These are phyloP conservation scores for Pterula multifida DNA, from an alignment of 1,284 basidiomycete species.

Conservation along the genomic window DNA sequence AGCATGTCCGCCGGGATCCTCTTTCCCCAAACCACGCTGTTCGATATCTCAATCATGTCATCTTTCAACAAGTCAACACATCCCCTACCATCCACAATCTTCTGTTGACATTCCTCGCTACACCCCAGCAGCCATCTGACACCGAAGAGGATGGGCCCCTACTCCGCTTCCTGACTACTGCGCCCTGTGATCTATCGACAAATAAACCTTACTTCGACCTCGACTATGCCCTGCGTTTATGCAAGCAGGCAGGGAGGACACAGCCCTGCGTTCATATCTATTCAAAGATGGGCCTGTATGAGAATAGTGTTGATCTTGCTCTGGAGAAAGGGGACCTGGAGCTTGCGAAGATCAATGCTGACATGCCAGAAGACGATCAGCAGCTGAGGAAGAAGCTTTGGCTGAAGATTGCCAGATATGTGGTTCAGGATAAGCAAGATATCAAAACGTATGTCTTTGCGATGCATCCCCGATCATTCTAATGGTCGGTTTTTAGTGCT, in stretches of 20 bases:
- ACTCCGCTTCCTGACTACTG: slow-evolving; percentile 76
- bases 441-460: slow-evolving; percentile 76
- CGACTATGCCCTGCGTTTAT: slow-evolving; percentile 90
- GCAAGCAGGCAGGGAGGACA: slow-evolving; percentile 71
- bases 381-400: slow-evolving; percentile 88
- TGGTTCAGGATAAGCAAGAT: slow-evolving; percentile 94
- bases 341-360: slow-evolving; percentile 86
- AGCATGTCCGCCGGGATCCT: slow-evolving; percentile 57
- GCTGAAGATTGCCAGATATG: slow-evolving; percentile 95
- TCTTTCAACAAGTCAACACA: slow-evolving; percentile 71
- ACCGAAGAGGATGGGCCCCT: slow-evolving; percentile 68
- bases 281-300: slow-evolving; percentile 94
- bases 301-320: slow-evolving; percentile 93
- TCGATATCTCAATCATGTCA: slow-evolving; percentile 76
- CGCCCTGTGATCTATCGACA: slow-evolving; percentile 74
- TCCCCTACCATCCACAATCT: slow-evolving; percentile 91
- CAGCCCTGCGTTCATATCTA: slow-evolving; percentile 96
- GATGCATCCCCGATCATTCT: slow-evolving; percentile 1
- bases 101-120: slow-evolving; percentile 78
- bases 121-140: slow-evolving; percentile 22
- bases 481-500: slow-evolving; percentile 43
- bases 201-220: slow-evolving; percentile 91
- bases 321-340: slow-evolving; percentile 89
- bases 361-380: slow-evolving; percentile 85
- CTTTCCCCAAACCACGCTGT: slow-evolving; percentile 75